Base-by-base conservation (phyloP, 768 basidiomycete genomes). In the Mycena indigotica region DNA sequence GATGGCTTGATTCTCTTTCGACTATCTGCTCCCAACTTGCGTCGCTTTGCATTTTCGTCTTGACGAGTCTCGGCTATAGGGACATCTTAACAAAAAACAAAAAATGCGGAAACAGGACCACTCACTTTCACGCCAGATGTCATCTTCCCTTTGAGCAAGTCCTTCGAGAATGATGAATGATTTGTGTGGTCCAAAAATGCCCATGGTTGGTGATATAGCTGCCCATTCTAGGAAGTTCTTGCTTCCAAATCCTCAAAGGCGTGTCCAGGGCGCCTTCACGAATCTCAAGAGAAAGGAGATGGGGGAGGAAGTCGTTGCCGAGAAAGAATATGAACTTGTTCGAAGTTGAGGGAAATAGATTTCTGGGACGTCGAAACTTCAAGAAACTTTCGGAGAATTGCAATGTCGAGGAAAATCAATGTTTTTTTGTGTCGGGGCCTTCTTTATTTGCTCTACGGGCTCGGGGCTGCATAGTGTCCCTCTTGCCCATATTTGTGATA, bases 241-340 rank as follows among this genome's bases (percentile, higher is more conserved):
- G 80, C 75, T 91, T 94, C 97, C 97, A 99, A 50, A 99, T 98
- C 73, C 84, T 89, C 70, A 99, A 76, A 60, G 98, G 78, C 56
- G 91, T 97, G 79, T 98, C 97, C 78, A 99, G 98, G 28, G 96
- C 97, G 61, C 97, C 97, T 79, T 99, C 96, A 67, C 97, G 86
- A 71, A 99, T 99, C 80, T 99, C 97, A 81, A 99, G 85, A 57
- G 91, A 93, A 24, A 97, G 97, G 56, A 99, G 82, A 77, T 99
- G 97, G 21, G 97, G 97, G 66, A 99, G 82, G 83, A 99, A 95
- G 80, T 98, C 94, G 78, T 99, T 99, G 66, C 97, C 97, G 72
- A 99, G 97, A 75, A 99, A 98, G 86, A 99, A 99, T 66, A 98
- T 98, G 68, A 99, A 97, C 95, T 73, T 89, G 88, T 75, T 99